These are phyloP conservation scores for Coleophoma crateriformis DNA, from an alignment of 2,329 filamentous ascomycete genomes.

Conservation along the genomic window DNA sequence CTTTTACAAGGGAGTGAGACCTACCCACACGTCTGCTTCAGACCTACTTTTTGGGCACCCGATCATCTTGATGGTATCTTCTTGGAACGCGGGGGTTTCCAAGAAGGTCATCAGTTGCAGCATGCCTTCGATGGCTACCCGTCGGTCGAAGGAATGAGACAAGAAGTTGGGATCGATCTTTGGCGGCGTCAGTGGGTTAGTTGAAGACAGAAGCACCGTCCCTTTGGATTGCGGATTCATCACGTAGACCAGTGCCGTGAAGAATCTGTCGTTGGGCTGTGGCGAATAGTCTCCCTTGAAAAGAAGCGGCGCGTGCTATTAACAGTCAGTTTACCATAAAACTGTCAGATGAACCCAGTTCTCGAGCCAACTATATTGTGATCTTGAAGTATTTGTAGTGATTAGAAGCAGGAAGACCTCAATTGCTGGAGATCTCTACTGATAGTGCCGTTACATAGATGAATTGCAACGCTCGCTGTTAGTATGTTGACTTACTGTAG, in stretches of 20 bases:
- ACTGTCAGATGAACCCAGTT: too few species aligned
- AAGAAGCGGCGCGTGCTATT: too few species aligned
- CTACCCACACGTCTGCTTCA: slow-evolving; percentile 7
- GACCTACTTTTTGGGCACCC: slow-evolving; percentile 3
- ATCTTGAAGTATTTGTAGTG: too few species aligned
- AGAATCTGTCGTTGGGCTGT: not conserved
- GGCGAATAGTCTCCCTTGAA: too few species aligned
- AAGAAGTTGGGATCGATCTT: slow-evolving; percentile 38
- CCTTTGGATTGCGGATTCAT: slow-evolving; percentile 49
- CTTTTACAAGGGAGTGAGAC: slow-evolving; percentile 17
- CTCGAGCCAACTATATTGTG: too few species aligned
- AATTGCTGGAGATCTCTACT: too few species aligned
- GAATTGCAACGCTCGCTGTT: too few species aligned
- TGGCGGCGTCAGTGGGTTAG: slow-evolving; percentile 43
- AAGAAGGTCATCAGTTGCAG: slow-evolving; percentile 29
- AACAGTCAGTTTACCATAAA: too few species aligned
- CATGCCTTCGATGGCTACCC: slow-evolving; percentile 33
- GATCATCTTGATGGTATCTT: slow-evolving; percentile 17
- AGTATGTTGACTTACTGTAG: not conserved
- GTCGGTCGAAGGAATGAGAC: slow-evolving; percentile 32
- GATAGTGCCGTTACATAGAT: too few species aligned
- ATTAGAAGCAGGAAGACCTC: too few species aligned
- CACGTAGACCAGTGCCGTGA: slow-evolving; percentile 12
- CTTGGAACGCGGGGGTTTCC: slow-evolving; percentile 1
- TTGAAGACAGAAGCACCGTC: slow-evolving; percentile 44